phyloP scores from a whole-genome alignment of 73 alveolate species.

The Breviolum minutum region DNA sequence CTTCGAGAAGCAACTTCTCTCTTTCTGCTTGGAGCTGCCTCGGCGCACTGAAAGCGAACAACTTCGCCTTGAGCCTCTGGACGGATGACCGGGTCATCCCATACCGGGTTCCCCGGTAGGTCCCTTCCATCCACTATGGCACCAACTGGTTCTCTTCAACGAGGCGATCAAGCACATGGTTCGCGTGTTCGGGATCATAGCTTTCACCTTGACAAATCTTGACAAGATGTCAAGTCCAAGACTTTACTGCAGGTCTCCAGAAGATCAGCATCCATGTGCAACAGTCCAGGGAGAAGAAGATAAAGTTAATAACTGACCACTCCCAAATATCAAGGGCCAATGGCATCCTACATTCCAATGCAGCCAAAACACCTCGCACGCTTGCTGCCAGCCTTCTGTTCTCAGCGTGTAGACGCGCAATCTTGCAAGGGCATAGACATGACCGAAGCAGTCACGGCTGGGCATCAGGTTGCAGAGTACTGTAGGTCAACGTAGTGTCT shows the following conservation, averaged over 20 bases:
- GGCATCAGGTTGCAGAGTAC: background rate
- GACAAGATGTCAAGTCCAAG: too few species aligned
- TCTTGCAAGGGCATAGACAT: background rate
- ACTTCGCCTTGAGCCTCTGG: background rate
- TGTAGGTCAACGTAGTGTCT: too few species aligned
- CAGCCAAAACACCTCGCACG: constrained; percentile 8
- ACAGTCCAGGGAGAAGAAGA: too few species aligned
- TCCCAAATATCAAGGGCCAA: too few species aligned
- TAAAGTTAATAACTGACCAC: too few species aligned
- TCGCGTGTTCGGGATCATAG: background rate
- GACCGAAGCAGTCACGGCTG: background rate
- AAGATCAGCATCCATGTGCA: too few species aligned
- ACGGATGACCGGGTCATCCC: background rate
- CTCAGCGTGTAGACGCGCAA: constrained; percentile 45
- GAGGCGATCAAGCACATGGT: background rate
- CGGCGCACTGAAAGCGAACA: background rate
- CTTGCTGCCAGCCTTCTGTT: constrained; percentile 1
- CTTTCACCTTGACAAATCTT: background rate
- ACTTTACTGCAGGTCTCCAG: too few species aligned
- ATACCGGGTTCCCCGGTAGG: background rate
- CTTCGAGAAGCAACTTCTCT: constrained; percentile 53
- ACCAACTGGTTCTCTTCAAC: constrained; percentile 32
- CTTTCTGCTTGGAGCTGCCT: constrained; percentile 65
- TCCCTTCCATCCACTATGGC: background rate
- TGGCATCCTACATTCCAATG: background rate